Evolutionary conservation across 192 early-diverging fungal species (phyloP).

Genomic region (Backusella sp.): DNA sequence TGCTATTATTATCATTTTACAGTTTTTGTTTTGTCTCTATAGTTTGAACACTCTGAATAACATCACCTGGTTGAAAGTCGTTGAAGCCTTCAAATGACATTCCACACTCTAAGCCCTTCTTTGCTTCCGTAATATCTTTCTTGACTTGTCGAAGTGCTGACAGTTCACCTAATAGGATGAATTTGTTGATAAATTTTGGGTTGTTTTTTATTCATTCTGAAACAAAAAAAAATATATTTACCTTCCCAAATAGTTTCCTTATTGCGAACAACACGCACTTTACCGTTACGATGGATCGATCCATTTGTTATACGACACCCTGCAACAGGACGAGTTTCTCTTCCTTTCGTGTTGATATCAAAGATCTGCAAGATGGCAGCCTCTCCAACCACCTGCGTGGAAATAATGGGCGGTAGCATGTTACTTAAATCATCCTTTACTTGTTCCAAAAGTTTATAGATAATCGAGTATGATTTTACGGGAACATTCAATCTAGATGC

Average conservation of each 20-base stretch:
- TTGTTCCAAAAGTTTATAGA: conserved; percentile 93
- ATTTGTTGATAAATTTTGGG: background rate
- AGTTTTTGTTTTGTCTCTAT: conserved; percentile 56
- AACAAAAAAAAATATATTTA: conserved; percentile 33
- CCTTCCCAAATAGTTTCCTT: conserved; percentile 75
- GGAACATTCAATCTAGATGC: conserved; percentile 65
- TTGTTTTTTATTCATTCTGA: conserved; percentile 13
- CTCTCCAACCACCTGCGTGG: conserved; percentile 83
- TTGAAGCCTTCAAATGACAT: conserved; percentile 85
- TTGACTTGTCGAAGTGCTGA: conserved; percentile 86
- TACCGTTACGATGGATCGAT: conserved; percentile 55
- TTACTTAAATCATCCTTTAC: conserved; percentile 75
- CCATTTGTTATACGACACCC: conserved; percentile 86
- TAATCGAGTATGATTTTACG: conserved; percentile 75
- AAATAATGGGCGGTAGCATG: conserved; percentile 74
- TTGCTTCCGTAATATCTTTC: conserved; percentile 84
- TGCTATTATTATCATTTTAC: conserved; percentile 13
- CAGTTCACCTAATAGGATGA: conserved; percentile 45
- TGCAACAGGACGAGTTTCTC: conserved; percentile 68
- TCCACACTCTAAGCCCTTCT: conserved; percentile 96
- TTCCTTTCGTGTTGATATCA: conserved; percentile 76
- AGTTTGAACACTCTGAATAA: conserved; percentile 66
- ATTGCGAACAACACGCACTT: conserved; percentile 66
- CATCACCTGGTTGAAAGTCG: conserved; percentile 79
- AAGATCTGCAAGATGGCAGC: conserved; percentile 87